Base-by-base conservation (phyloP, 2,329 filamentous ascomycete species). In the Salinomyces thailandicus region DNA sequence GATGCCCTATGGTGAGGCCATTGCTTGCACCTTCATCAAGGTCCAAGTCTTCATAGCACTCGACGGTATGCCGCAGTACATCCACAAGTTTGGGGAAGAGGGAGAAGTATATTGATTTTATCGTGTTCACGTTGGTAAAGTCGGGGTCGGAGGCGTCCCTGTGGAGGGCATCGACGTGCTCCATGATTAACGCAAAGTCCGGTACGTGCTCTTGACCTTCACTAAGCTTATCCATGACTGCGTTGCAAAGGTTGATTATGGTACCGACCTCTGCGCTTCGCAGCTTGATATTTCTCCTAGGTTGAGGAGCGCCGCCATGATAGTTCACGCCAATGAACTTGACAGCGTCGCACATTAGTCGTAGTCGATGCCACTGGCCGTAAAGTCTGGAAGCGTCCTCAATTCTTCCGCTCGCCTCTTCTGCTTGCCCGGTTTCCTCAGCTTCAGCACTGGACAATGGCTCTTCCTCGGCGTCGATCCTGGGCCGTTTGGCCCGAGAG, bases 61-160 rank as follows among this genome's bases (percentile, higher is more conserved):
- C 29, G 2, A 53, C 17, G 11, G 41, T 38, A 3, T 31, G 28
- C 17, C 33, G 29, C 5, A 57, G 37, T 0, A 53, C 39, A 18
- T 33, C 32, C 2, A 52, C 36, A 4, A 59, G 43, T 8, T 37
- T 37, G 6, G 51, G 53, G 12, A 58, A 39, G 11, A 56, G 33
- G 33, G 49, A 43, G 19, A 44, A 39, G 29, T 54, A 56, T 13
- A 57, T 52, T 27, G 48, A 41, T n/a, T 40, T 37, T 14, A 41
- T 39, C 27, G 44, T 43, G 5, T 41, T 18, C 11, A 18, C 18
- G 13, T 41, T 33, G 2, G 27, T 31, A 14, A 40, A 30, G 13
- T 50, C 30, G 11, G 40, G 14, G 17, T 38, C 33, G 8, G 40
- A 33, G n/a, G 15, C 37, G 7, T 35, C 16, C 19, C 27, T 13